These are phyloP conservation scores for Eryngium alpinum DNA, from an alignment of 140 eudicot species.

Conservation along the genomic window DNA sequence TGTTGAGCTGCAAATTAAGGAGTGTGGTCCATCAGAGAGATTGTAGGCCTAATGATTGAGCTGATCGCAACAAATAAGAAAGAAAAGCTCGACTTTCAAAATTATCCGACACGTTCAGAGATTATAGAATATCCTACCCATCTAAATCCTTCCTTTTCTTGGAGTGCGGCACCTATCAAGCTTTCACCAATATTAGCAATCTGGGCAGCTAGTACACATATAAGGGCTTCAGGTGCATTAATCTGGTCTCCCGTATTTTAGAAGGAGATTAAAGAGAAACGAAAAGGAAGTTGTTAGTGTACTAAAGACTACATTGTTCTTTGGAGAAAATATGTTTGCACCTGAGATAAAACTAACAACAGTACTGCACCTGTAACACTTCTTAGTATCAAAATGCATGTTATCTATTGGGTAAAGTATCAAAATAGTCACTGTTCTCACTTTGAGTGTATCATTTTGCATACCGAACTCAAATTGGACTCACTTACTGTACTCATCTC, in stretches of 20 bases:
- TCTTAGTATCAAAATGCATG: too few relatives aligned
- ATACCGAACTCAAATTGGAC: too few relatives aligned
- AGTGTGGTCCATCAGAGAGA: too few relatives aligned
- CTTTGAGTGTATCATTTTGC: too few relatives aligned
- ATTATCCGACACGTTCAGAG: background rate
- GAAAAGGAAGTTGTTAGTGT: background rate
- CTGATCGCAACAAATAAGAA: too few relatives aligned
- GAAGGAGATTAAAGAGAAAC: background rate
- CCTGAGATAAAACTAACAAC: background rate
- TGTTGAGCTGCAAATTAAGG: conserved; percentile 71
- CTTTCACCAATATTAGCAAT: conserved; percentile 93
- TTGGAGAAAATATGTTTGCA: background rate
- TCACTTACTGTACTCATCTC: too few relatives aligned
- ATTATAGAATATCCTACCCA: conserved; percentile 51
- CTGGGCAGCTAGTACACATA: conserved; percentile 90
- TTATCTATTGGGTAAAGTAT: too few relatives aligned
- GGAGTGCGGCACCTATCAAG: conserved; percentile 79
- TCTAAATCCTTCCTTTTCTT: conserved; percentile 83
- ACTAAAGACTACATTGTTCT: background rate
- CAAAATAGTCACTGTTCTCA: too few relatives aligned
- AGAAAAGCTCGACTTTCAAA: background rate
- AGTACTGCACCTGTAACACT: too few relatives aligned
- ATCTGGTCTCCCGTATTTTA: conserved; percentile 35
- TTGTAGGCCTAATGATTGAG: too few relatives aligned
- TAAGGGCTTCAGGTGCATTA: conserved; percentile 45